Evolutionary conservation across 352 stramenopile genomes (phyloP), one percentile per base, ranked within the genome.

Genomic region (Phytophthora pini): DNA sequence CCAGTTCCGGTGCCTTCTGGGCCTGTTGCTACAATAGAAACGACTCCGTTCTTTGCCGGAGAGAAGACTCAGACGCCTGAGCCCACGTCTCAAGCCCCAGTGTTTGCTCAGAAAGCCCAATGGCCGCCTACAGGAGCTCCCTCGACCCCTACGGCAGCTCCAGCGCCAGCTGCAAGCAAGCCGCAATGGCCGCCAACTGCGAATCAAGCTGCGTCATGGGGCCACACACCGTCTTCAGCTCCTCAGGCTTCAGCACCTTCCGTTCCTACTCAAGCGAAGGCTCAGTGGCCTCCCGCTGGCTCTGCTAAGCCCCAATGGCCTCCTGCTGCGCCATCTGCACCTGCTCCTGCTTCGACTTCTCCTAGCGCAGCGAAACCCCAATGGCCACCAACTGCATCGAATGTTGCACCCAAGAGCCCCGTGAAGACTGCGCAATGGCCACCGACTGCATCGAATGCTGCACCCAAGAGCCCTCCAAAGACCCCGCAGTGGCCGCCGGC

Each of bases 31-130:
- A 40, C 41, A 29, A 38, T 47, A 13, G 39, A 65, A 49, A 65
- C 57, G 13, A 65, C 64, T 12, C 49, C 48, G 10, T 51, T 73
- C 43, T 71, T 80, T 52, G 27, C 61, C 1, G 67, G 45, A 36
- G 48, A 72, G 39, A 76, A 73, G 39, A 48, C 24, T 52, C 29
- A 59, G 15, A 55, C 39, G 24, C 5, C 72, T n/a, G 61, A 80
- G 32, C 44, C 60, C 1, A 15, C 40, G 1, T 8, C 49, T 26
- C 60, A 75, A 44, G 26, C 72, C 1, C 65, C 70, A 13, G 48
- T 56, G 24, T 85, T 88, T 60, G 72, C 70, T 1, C 79, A 75
- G 20, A 91, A 88, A 51, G 68, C 82, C 3, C 77, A 88, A 38
- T 89, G 82, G 80, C 72, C 82, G 5, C 73, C 77, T 38, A 48